Base-by-base conservation (phyloP, 2,329 filamentous ascomycete genomes). In the Madurella mycetomatis region DNA sequence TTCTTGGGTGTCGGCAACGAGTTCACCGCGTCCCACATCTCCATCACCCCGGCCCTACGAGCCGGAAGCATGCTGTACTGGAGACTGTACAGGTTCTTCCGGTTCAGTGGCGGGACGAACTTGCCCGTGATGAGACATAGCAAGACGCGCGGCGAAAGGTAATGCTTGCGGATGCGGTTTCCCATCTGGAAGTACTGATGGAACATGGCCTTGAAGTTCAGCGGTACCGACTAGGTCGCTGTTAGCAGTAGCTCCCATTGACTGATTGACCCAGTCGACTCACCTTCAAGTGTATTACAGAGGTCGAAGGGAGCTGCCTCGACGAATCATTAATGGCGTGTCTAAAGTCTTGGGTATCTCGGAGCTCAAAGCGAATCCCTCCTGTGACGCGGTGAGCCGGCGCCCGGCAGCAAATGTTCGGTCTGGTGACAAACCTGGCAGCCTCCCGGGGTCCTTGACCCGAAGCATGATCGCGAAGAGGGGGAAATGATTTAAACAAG, bases 11-110 rank as follows among this genome's bases (percentile, higher is more conserved):
- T 73, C 31, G 72, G 65, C 46, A 80, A 66, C 31, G 72, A 73
- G 57, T 81, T 87, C 52, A 94, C 73, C 40, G 82, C 80, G 42
- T 80, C 77, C 94, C 95, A 99, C 69, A 97, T 86, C 67, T 96
- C 91, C 64, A 82, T 77, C 54, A 97, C 87, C 2, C 86, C 85
- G 0, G 90, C 87, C 43, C 95, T 78, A 51, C 82, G 82, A 8
- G 89, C 87, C 0, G 95, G 95, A 41, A 99, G 79, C 90, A 97
- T 97, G 73, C 90, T 95, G 72, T 99, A 99, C 73, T 99, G 94
- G 65, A 99, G 77, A 63, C 90, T 95, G 72, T 99, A 99, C 48
- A 99, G 78, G 66, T 94, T 95, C 67, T 92, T 92, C 49, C 95
- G 83, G 68, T 96, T 92, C 47, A 99, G 95, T 0, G 95, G 92